These are phyloP conservation scores for Plasmodium berghei DNA, from an alignment of 169 alveolate species.

Conservation along the genomic window DNA sequence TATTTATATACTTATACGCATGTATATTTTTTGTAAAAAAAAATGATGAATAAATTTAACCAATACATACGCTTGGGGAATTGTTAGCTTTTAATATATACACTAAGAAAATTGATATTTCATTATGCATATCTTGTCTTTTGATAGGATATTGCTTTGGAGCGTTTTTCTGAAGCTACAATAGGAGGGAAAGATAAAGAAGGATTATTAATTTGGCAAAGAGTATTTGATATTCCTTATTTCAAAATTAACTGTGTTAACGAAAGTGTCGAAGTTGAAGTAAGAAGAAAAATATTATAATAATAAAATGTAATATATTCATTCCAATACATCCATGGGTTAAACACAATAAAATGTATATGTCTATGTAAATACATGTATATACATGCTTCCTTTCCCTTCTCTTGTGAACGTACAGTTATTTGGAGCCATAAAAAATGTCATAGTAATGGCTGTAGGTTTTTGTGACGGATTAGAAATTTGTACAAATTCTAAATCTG, in stretches of 20 bases:
- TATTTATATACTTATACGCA: not conserved
- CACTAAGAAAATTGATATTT: not conserved
- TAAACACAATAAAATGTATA: not conserved
- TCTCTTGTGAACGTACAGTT: slow-evolving; percentile 68
- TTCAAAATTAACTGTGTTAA: slow-evolving; percentile 91
- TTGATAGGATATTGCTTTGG: slow-evolving; percentile 90
- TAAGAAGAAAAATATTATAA: slow-evolving; percentile 11
- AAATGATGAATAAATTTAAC: not conserved
- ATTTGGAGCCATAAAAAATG: slow-evolving; percentile 95
- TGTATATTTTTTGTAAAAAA: not conserved
- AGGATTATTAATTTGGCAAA: slow-evolving; percentile 87
- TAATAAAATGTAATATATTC: not conserved
- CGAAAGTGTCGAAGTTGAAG: slow-evolving; percentile 92
- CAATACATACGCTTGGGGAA: too few relatives aligned
- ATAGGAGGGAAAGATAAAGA: slow-evolving; percentile 90
- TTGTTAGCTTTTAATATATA: not conserved
- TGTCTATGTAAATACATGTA: not conserved
- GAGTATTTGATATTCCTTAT: slow-evolving; percentile 92
- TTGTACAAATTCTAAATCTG: slow-evolving; percentile 94
- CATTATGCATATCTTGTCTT: not conserved
- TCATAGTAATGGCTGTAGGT: slow-evolving; percentile 94
- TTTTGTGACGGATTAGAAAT: slow-evolving; percentile 94
- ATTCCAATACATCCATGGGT: too few relatives aligned
- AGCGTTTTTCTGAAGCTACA: slow-evolving; percentile 95
- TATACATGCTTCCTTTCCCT: not conserved